Percentiles rank a stretch among this genome's conserved stretches.
These are phyloP conservation scores for Phytophthora agathidicida DNA, from an alignment of 352 stramenopile species.

Conservation along the genomic window DNA sequence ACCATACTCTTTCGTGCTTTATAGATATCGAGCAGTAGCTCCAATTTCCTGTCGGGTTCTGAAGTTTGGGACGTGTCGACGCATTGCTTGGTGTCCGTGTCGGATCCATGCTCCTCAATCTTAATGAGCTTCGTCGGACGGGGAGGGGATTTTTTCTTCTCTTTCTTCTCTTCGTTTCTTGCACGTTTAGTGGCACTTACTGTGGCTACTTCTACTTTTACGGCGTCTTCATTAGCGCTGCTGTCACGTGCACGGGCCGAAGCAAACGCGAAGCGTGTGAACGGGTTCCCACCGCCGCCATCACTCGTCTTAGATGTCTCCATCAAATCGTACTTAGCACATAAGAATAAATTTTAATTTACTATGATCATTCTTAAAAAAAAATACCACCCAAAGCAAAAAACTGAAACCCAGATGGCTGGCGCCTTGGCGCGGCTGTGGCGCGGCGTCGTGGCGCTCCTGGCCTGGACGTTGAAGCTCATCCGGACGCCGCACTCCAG, in stretches of 20 bases:
- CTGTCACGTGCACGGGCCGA: constrained; percentile 2
- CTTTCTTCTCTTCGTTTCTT: constrained; percentile 7
- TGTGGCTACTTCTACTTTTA: constrained; percentile 14
- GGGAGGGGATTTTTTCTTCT: constrained; percentile 4
- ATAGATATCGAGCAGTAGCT: constrained; percentile 48
- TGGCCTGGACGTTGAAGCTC: constrained; percentile 23
- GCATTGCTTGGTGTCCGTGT: constrained; percentile 6
- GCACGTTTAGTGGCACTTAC: constrained; percentile 22
- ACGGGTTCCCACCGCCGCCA: constrained; percentile 47
- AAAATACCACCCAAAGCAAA: too few relatives aligned
- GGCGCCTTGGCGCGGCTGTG: constrained; percentile 28
- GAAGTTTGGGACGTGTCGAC: neutral
- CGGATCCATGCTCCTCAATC: constrained; percentile 1
- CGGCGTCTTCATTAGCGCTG: constrained; percentile 1
- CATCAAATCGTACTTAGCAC: too few relatives aligned
- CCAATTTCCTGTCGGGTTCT: constrained; percentile 25
- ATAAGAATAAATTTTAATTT: too few relatives aligned
- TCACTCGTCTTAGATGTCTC: constrained; percentile 16
- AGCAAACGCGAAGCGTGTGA: constrained; percentile 65
- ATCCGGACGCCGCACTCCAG: constrained; percentile 12
- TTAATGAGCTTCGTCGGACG: constrained; percentile 15
- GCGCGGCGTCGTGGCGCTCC: constrained; percentile 28
- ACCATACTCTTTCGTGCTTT: constrained; percentile 37
- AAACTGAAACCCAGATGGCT: too few relatives aligned
- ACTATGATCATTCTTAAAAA: too few relatives aligned